These are phyloP conservation scores for Kwoniella dendrophila DNA, from an alignment of 768 basidiomycete species.

Conservation along the genomic window DNA sequence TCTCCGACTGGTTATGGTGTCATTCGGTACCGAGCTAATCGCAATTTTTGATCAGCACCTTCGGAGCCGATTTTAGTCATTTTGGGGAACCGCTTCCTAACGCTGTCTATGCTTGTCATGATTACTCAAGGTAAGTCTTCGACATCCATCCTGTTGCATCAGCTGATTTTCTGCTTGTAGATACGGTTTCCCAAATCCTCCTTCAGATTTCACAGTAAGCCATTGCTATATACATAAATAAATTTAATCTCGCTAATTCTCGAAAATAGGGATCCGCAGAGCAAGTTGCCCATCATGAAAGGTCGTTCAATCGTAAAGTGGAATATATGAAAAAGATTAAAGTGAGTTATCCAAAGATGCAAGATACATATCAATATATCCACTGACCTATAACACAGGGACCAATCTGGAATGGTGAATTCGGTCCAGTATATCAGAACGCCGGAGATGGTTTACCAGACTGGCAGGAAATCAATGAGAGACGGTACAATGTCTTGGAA, in stretches of 20 bases:
- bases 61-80: conserved; percentile 59
- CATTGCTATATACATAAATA: no score
- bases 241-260: not conserved
- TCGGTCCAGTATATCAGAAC: conserved; percentile 72
- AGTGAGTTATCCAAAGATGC: conserved; percentile 15
- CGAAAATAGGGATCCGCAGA: conserved; percentile 15
- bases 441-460: conserved; percentile 61
- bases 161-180: conserved; percentile 8
- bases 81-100: conserved; percentile 68
- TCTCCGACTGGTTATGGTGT: not conserved
- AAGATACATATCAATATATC: not conserved
- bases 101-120: conserved; percentile 75
- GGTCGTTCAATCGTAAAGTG: conserved; percentile 68
- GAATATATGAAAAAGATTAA: conserved; percentile 68
- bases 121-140: conserved; percentile 61
- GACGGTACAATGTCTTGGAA: conserved; percentile 66
- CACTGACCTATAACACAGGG: not conserved
- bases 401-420: conserved; percentile 71
- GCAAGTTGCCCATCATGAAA: conserved; percentile 19
- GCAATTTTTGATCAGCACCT: conserved; percentile 59
- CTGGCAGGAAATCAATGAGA: conserved; percentile 68
- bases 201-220: conserved; percentile 61
- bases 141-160: not conserved
- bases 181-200: conserved; percentile 69
- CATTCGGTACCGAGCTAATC: not conserved